Evolutionary conservation across 257 asterid species (phyloP), one percentile per base, ranked within the genome.

Genomic region (Gynochthodes officinalis): DNA sequence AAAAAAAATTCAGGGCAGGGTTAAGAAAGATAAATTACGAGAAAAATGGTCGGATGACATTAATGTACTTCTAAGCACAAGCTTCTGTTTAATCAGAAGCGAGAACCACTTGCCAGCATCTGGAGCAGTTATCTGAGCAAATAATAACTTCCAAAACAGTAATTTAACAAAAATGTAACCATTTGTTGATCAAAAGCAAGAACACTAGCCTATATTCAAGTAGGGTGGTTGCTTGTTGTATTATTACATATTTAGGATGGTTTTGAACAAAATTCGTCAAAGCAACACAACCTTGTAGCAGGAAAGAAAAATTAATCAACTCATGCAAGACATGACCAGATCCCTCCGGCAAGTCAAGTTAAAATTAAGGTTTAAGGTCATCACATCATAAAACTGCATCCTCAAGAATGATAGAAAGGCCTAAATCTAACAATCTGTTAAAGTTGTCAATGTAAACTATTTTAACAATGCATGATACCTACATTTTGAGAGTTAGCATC

Each of bases 401-500:
- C 55, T 3, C 78, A 67, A 64, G 37, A 6, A 52, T 37, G 43
- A 30, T 4, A 18, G 59, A 61, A 44, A 32, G 62, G 23, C 49
- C 40, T 33, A 66, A 11, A 59, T 27, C 33, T 55, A 57, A 27
- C 1, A 37, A 48, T 46, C 49, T 30, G n/a, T n/a, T 28, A 67
- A 49, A 27, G 49, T 11, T n/a, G 66, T 57, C 19, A 50, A 16
- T 61, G 19, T n/a, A 48, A 3, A 57, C 13, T n/a, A 73, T 4
- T 48, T 49, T 54, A 39, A 67, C 37, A 69, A 32, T 35, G 23
- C 15, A 21, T 64, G 69, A 69, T 73, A 83, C 97, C 84, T 83
- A 93, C 98, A 82, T 86, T 87, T 76, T 86, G 95, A 70, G 98
- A 95, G 80, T 90, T 82, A 57, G 80, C 88, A 77, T 92, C 94